Percentiles rank a stretch among this genome's conserved stretches.
Evolutionary conservation across 768 basidiomycete genomes (phyloP).

Genomic region (Suillus discolor): DNA sequence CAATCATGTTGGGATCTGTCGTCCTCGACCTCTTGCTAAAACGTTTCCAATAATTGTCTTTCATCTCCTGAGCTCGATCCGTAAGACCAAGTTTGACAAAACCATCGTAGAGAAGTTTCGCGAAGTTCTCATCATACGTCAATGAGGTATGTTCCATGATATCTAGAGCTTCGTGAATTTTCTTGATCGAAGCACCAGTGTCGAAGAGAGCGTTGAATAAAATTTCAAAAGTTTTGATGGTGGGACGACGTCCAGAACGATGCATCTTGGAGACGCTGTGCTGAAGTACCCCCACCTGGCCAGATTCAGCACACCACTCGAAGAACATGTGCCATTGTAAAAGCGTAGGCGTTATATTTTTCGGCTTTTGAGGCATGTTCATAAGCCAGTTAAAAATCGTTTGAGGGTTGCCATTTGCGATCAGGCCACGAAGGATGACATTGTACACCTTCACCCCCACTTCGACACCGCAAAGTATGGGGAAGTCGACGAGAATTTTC

Average conservation of each 20-base stretch:
- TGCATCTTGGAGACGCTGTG: conserved; percentile 39
- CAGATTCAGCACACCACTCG: conserved; percentile 36
- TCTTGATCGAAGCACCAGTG: conserved; percentile 30
- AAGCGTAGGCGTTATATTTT: conserved; percentile 46
- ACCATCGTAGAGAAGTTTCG: conserved; percentile 41
- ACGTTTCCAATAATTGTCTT: conserved; percentile 38
- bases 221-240: conserved; percentile 48
- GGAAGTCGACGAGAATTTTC: conserved; percentile 53
- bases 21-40: conserved; percentile 32
- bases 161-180: conserved; percentile 45
- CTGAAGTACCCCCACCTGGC: conserved; percentile 28
- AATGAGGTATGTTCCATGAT: conserved; percentile 49
- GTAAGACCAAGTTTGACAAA: conserved; percentile 44
- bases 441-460: conserved; percentile 51
- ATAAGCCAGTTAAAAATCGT: conserved; percentile 53
- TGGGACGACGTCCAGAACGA: conserved; percentile 43
- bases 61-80: conserved; percentile 40
- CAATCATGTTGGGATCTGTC: conserved; percentile 26
- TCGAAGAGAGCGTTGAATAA: conserved; percentile 49
- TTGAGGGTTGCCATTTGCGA: conserved; percentile 43
- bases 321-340: conserved; percentile 61
- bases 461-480: conserved; percentile 45
- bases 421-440: conserved; percentile 50
- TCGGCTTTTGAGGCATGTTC: conserved; percentile 54
- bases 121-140: conserved; percentile 45